Evolutionary conservation across 345 rosid species (phyloP).

Genomic region (Eucalyptus regnans): DNA sequence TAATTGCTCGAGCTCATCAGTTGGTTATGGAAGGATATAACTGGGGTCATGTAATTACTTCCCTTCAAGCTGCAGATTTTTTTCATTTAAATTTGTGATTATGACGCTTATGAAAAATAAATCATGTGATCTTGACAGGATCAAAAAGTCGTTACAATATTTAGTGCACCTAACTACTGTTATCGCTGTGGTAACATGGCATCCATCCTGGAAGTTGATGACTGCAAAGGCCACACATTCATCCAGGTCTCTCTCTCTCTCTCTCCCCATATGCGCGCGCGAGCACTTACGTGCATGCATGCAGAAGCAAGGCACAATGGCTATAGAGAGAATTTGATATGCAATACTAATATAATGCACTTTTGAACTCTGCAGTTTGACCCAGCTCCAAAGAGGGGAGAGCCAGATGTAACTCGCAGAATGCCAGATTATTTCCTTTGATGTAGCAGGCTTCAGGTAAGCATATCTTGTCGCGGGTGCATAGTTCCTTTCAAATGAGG

Average conservation of each 20-base stretch:
- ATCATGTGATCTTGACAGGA: conserved; percentile 35
- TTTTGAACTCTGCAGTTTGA: conserved; percentile 57
- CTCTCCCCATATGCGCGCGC: rapidly evolving
- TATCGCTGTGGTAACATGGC: conserved; percentile 99
- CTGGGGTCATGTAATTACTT: conserved; percentile 77
- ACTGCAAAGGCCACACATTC: conserved; percentile 94
- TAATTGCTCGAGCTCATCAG: conserved; percentile 96
- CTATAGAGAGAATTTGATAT: neutral
- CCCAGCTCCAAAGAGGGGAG: conserved; percentile 98
- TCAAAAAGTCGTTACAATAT: conserved; percentile 95
- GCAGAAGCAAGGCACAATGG: neutral
- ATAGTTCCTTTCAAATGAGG: neutral
- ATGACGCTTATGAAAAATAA: neutral
- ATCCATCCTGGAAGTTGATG: conserved; percentile 93
- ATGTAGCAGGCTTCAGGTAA: neutral
- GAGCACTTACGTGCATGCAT: neutral
- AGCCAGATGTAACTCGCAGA: conserved; percentile 90
- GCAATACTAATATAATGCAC: neutral
- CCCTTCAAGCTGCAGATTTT: neutral
- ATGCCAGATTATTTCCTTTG: conserved; percentile 91
- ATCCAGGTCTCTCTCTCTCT: conserved; percentile 54
- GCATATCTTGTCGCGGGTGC: neutral
- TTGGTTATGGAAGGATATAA: conserved; percentile 98
- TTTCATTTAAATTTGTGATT: neutral
- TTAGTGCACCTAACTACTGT: conserved; percentile 93